Base-by-base conservation (phyloP, 2,329 filamentous ascomycete species). In the Myriangium duriaei region DNA sequence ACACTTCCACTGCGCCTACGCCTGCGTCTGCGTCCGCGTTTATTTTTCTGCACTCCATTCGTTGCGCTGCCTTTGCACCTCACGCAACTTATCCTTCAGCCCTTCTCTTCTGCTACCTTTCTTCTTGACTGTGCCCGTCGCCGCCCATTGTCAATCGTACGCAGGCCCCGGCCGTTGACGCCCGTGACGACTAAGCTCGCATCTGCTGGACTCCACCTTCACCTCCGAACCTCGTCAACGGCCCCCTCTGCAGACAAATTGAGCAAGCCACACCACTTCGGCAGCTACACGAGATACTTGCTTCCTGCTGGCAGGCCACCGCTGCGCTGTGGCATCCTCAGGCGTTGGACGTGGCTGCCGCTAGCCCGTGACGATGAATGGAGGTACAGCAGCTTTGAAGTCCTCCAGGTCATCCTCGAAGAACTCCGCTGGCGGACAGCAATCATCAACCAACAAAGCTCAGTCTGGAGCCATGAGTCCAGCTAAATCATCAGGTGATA, bases 401-500 rank as follows among this genome's bases (percentile, higher is more conserved):
- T 21, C 37, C 10, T 45, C 47, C 14, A 54, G 53, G 45, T 55
- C 63, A 45, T 63, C 67, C 43, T 54, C 69, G 52, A 70, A 71
- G 53, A 62, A 66, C 50, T 65, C 53, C 52, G 56, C 63, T 43
- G 59, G 56, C 47, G 62, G 59, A 17, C 30, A 29, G 29, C 16
- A 29, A 11, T 26, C 21, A n/a, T 26, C 21, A n/a, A 7, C 17
- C 7, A 30, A 5, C 21, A 36, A 10, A 12, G 17, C 30, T 18
- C 12, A 12, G 28, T 3, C 30, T 26, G 29, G 26, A 31, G 32
- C 11, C 17, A 39, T 39, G 36, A 39, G 36, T 30, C 36, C 36
- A 24, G 36, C 36, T 43, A 74, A 71, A 57, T 60, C 58, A 42
- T 58, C 66, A 43, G 69, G 73, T 54, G 60, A 58, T 44, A 59